Conservation (phyloP, 768 basidiomycete genomes). For the Trametes meyenii region DNA sequence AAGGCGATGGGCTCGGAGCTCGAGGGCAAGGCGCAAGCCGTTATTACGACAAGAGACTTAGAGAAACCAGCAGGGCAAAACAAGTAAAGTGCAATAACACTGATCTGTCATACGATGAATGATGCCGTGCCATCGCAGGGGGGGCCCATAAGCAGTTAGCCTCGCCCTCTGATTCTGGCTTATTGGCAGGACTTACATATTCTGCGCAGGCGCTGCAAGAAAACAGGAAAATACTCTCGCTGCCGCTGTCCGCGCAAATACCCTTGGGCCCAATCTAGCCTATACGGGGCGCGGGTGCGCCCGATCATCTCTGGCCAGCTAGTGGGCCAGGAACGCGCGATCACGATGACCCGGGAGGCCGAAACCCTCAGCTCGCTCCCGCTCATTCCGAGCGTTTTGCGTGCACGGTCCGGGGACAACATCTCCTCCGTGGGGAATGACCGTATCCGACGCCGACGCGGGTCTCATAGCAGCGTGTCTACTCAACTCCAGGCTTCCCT, state of each 20-base stretch:
- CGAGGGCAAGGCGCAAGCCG: slow-evolving; percentile 11
- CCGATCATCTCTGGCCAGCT: slow-evolving; percentile 22
- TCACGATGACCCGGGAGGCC: slow-evolving; percentile 24
- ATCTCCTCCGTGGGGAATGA: background rate
- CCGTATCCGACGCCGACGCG: background rate
- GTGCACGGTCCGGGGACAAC: slow-evolving; percentile 11
- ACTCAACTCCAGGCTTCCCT: slow-evolving; percentile 18
- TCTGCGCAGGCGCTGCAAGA: background rate
- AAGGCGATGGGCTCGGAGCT: slow-evolving; percentile 22
- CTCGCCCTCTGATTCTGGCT: slow-evolving; percentile 12
- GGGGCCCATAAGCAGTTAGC: slow-evolving; percentile 23
- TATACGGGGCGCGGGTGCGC: slow-evolving; percentile 18
- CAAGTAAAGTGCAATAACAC: slow-evolving; percentile 26
- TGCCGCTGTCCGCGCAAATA: slow-evolving; percentile 17
- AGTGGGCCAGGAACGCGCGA: slow-evolving; percentile 27
- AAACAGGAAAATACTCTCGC: slow-evolving; percentile 10
- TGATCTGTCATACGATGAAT: slow-evolving; percentile 30
- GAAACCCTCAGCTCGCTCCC: slow-evolving; percentile 16
- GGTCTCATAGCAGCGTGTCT: slow-evolving; percentile 19
- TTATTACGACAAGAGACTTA: slow-evolving; percentile 16
- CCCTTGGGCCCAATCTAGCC: slow-evolving; percentile 27
- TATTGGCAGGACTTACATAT: slow-evolving; percentile 1
- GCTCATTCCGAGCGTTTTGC: slow-evolving; percentile 19
- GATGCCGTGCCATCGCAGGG: slow-evolving; percentile 25
- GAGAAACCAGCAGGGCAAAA: slow-evolving; percentile 21